These are phyloP conservation scores for Marasmius oreades DNA, from an alignment of 1,284 basidiomycete genomes.

Conservation along the genomic window DNA sequence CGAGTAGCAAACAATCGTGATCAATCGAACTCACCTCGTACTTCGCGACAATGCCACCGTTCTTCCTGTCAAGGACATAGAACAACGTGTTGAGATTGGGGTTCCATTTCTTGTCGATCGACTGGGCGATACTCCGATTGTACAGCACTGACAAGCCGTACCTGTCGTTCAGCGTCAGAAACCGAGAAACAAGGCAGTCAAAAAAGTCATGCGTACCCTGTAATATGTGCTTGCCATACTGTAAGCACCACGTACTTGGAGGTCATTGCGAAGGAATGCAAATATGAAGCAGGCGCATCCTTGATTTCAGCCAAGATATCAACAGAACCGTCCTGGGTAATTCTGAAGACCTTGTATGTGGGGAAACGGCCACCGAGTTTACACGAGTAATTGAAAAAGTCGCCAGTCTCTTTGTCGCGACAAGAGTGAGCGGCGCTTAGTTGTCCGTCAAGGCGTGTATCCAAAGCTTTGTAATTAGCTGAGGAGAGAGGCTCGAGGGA, in stretches of 20 bases:
- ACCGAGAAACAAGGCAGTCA: background rate
- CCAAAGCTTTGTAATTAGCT: slow-evolving; percentile 23
- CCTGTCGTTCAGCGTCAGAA: slow-evolving; percentile 6
- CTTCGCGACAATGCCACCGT: slow-evolving; percentile 32
- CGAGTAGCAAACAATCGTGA: background rate
- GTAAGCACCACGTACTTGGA: slow-evolving; percentile 31
- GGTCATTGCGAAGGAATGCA: slow-evolving; percentile 34
- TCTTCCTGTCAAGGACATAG: slow-evolving; percentile 34
- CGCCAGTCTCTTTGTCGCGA: slow-evolving; percentile 28
- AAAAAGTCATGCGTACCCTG: slow-evolving; percentile 14
- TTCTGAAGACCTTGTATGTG: slow-evolving; percentile 30
- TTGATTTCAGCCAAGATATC: slow-evolving; percentile 32
- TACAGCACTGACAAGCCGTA: slow-evolving; percentile 19
- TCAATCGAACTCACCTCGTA: slow-evolving; percentile 19
- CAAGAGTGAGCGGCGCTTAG: slow-evolving; percentile 35
- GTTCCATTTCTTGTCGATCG: slow-evolving; percentile 28
- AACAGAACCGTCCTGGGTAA: slow-evolving; percentile 26
- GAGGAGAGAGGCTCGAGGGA: slow-evolving; percentile 31
- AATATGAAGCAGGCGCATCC: slow-evolving; percentile 33
- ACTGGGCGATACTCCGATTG: slow-evolving; percentile 26
- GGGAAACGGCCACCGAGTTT: slow-evolving; percentile 21
- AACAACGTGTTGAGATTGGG: slow-evolving; percentile 25
- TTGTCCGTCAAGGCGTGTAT: slow-evolving; percentile 29
- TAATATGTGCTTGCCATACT: slow-evolving; percentile 30
- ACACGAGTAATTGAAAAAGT: slow-evolving; percentile 32